These are phyloP conservation scores for Boletus subparvulus DNA, from an alignment of 768 basidiomycete species.

Conservation along the genomic window DNA sequence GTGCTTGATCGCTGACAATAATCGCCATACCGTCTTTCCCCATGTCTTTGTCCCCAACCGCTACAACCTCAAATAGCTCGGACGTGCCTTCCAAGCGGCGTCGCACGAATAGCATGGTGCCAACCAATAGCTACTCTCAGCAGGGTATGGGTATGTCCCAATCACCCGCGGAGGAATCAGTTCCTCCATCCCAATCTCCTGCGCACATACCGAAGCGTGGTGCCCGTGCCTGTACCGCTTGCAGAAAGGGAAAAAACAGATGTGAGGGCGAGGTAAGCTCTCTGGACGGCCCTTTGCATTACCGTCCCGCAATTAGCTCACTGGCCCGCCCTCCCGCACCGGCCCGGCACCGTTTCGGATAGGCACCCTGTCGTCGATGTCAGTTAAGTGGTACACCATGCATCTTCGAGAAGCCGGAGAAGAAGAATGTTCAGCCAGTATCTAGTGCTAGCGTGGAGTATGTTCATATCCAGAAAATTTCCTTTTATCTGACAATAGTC, in stretches of 20 bases:
- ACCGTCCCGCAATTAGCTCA: slow-evolving; percentile 49
- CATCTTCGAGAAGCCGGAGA: slow-evolving; percentile 89
- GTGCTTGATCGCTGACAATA: slow-evolving; percentile 15
- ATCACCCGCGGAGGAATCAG: slow-evolving; percentile 35
- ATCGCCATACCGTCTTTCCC: slow-evolving; percentile 10
- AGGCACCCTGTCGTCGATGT: slow-evolving; percentile 91
- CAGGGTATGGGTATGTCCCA: slow-evolving; percentile 35
- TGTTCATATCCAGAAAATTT: slow-evolving; percentile 28
- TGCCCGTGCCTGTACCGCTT: slow-evolving; percentile 85
- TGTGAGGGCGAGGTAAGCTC: slow-evolving; percentile 84
- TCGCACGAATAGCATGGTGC: slow-evolving; percentile 41
- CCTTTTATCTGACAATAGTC: slow-evolving; percentile 20
- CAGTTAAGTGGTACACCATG: slow-evolving; percentile 78
- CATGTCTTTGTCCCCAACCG: slow-evolving; percentile 70
- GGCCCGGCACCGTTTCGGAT: slow-evolving; percentile 58
- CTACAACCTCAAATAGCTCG: slow-evolving; percentile 55
- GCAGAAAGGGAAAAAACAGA: slow-evolving; percentile 89
- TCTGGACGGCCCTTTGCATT: slow-evolving; percentile 32
- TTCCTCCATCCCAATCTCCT: slow-evolving; percentile 31
- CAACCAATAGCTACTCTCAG: slow-evolving; percentile 10
- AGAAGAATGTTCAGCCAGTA: slow-evolving; percentile 65
- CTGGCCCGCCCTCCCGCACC: slow-evolving; percentile 71
- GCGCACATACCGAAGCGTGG: slow-evolving; percentile 86
- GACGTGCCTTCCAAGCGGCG: slow-evolving; percentile 59
- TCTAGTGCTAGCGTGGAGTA: slow-evolving; percentile 74